Percentiles rank a stretch among this genome's conserved stretches.
Evolutionary conservation across 371 early-diverging fungal genomes (phyloP).

Genomic region (Haplosporangium sp.): DNA sequence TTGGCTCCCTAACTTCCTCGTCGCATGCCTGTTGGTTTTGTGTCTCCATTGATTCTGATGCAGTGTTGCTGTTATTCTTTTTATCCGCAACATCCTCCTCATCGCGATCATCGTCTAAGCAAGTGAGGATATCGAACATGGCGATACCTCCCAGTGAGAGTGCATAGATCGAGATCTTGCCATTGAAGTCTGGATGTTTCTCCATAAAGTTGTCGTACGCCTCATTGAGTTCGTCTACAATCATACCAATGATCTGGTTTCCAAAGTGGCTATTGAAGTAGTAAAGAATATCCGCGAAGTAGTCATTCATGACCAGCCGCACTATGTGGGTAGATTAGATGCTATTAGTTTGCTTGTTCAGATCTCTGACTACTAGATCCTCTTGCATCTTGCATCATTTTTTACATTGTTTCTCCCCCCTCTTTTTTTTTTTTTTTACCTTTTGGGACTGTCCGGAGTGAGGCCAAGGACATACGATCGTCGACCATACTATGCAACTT

Average conservation of each 20-base stretch:
- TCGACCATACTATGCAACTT: constrained; percentile 65
- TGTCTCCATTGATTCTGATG: not conserved
- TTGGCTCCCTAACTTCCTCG: not conserved
- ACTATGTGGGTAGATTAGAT: constrained; percentile 20
- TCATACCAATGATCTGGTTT: constrained; percentile 62
- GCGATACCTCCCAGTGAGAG: constrained; percentile 76
- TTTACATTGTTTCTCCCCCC: not conserved
- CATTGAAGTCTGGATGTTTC: constrained; percentile 66
- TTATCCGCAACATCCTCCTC: constrained; percentile 27
- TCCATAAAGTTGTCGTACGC: constrained; percentile 59
- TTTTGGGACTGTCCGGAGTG: constrained; percentile 61
- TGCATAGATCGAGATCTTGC: constrained; percentile 68
- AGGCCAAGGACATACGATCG: constrained; percentile 56
- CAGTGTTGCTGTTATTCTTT: constrained; percentile 1
- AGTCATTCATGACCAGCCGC: constrained; percentile 60
- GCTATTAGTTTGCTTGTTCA: too few relatives aligned
- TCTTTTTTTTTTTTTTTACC: constrained; percentile 10
- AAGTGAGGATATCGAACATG: constrained; percentile 68
- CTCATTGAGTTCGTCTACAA: constrained; percentile 65
- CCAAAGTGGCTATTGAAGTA: constrained; percentile 66
- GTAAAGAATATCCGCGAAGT: constrained; percentile 59
- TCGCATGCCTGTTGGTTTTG: not conserved
- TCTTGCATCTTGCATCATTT: too few relatives aligned
- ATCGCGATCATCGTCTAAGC: constrained; percentile 56
- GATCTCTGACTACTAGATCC: too few relatives aligned